Conservation (phyloP, 2,329 filamentous ascomycete genomes). For the Monosporascus sp. region DNA sequence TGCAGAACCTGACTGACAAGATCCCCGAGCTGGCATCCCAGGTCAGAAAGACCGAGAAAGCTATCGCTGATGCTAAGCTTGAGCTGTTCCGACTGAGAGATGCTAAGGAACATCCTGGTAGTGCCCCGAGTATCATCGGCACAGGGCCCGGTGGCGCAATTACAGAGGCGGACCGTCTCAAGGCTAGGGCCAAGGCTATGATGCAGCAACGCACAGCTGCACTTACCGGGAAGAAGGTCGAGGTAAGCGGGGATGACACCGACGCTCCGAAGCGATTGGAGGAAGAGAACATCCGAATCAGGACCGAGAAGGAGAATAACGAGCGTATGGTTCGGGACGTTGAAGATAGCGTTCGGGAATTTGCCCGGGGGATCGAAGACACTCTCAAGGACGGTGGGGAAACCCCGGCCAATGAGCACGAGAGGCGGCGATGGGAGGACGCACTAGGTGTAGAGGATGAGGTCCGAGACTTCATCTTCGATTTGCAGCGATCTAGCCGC, state of each 20-base stretch:
- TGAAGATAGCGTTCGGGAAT: conserved; percentile 90
- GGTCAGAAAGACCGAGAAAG: conserved; percentile 83
- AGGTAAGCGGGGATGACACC: conserved; percentile 62
- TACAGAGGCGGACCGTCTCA: conserved; percentile 90
- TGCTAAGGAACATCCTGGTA: conserved; percentile 82
- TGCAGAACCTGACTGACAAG: conserved; percentile 83
- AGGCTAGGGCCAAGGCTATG: conserved; percentile 92
- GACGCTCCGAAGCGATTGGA: conserved; percentile 82
- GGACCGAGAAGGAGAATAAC: conserved; percentile 85
- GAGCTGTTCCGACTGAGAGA: conserved; percentile 93
- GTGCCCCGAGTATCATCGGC: conserved; percentile 75
- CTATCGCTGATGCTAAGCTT: conserved; percentile 83
- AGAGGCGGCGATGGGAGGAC: conserved; percentile 92
- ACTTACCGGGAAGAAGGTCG: conserved; percentile 76
- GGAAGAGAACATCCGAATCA: conserved; percentile 76
- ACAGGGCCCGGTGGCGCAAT: conserved; percentile 87
- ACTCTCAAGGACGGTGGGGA: conserved; percentile 76
- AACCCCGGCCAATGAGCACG: conserved; percentile 76
- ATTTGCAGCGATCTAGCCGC: conserved; percentile 81
- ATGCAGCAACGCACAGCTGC: conserved; percentile 98
- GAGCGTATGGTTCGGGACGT: conserved; percentile 96
- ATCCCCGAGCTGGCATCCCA: conserved; percentile 89
- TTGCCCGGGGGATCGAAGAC: conserved; percentile 77
- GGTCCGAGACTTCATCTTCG: conserved; percentile 96
- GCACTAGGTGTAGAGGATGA: conserved; percentile 94